phyloP scores from a whole-genome alignment of 2,329 filamentous ascomycete species.

The Aspergillus sp. region DNA sequence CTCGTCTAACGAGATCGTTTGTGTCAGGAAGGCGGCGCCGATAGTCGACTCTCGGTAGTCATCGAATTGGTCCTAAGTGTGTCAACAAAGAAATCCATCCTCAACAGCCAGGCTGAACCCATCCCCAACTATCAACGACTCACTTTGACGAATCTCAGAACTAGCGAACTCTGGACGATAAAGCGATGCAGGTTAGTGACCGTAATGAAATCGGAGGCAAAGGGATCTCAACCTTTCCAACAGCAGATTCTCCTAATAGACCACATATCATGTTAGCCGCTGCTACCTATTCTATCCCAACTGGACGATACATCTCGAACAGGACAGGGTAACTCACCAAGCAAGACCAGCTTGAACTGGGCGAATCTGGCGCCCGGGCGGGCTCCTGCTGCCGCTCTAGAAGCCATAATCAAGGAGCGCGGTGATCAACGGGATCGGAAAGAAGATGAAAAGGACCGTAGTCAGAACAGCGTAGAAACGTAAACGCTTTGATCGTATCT shows the following conservation, averaged over 20 bases:
- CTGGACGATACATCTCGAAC: neutral
- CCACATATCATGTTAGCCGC: constrained; percentile 6
- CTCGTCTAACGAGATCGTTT: constrained; percentile 96
- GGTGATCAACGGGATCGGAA: neutral
- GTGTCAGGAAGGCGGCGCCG: constrained; percentile 95
- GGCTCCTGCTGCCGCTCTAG: constrained; percentile 66
- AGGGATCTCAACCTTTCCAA: constrained; percentile 69
- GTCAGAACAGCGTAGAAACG: too few species aligned
- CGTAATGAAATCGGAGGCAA: constrained; percentile 7
- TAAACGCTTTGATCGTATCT: too few species aligned
- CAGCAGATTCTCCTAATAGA: constrained; percentile 80
- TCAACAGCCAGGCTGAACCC: neutral
- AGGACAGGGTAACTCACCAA: constrained; percentile 56
- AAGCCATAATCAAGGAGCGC: constrained; percentile 58
- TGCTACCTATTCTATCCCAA: neutral
- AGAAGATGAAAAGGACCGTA: neutral
- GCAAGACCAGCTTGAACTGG: constrained; percentile 96
- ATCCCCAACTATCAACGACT: constrained; percentile 14
- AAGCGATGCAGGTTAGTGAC: constrained; percentile 27
- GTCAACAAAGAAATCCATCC: constrained; percentile 2
- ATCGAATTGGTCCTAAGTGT: constrained; percentile 88
- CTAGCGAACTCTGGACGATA: constrained; percentile 73
- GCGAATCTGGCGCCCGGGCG: constrained; percentile 73
- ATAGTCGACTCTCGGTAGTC: constrained; percentile 96
- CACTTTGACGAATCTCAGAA: constrained; percentile 96